Evolutionary conservation across 2,329 filamentous ascomycete species (phyloP), one percentile per base, ranked within the genome.

Genomic region (Dactylellina leptospora): DNA sequence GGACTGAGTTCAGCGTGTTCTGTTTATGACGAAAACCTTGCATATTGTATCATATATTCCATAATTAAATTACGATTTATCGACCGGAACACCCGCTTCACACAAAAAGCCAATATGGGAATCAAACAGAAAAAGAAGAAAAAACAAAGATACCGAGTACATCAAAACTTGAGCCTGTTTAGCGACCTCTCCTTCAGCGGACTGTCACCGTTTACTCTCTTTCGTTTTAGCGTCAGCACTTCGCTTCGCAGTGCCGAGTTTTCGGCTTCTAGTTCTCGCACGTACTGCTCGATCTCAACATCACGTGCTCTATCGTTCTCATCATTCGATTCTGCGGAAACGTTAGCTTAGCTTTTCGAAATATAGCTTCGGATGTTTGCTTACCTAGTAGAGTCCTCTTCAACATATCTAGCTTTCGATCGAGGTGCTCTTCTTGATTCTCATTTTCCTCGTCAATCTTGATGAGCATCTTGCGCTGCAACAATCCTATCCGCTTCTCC

Each of bases 371-470:
- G 77, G 18, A 38, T 28, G 13, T 6, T 75, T 76, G 75, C 78
- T 79, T 82, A 79, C 80, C 82, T 74, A 79, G 80, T 76, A 84
- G 81, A 8, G 85, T 84, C 56, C 85, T 82, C 61, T 87, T 85
- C 30, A 90, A 81, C 20, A 92, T 84, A 69, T 92, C 93, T 5
- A 96, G 85, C 81, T 99, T 99, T 75, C 87, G 87, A 79, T 97
- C 93, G 78, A 95, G 85, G 79, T 96, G 91, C 78, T 91, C 90
- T 72, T 96, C 92, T 56, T 88, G 87, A 45, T 87, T 86, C 76
- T 96, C 92, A 73, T 87, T 85, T 78, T 97, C 92, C 3, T 89
- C 86, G 16, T 91, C 89, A 79, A 92, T 86, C 0, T 87, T 89
- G 0, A 85, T 85, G 78, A 93, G 89, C 90, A 92, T 97, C n/a